A percentile compares a stretch with the other conserved stretches of the same genome.
Conservation (phyloP, 805 yeast genomes). For the Saccharomycodes ludwigii region DNA sequence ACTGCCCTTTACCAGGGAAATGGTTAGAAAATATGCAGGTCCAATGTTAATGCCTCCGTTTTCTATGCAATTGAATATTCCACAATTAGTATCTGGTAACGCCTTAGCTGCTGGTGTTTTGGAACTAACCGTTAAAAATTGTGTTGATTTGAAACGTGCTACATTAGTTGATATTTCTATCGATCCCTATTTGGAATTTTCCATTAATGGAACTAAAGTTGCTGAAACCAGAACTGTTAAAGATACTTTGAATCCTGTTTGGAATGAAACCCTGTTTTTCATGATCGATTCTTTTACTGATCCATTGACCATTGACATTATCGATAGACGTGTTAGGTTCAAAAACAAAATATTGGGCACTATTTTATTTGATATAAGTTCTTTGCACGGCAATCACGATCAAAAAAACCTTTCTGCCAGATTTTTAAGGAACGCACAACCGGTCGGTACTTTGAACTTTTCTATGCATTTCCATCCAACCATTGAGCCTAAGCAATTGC, state of each 20-base stretch:
- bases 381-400: conserved; percentile 37
- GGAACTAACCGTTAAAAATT: conserved; percentile 53
- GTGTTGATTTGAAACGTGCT: conserved; percentile 56
- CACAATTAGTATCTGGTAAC: conserved; percentile 81
- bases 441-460: conserved; percentile 62
- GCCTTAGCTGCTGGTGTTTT: conserved; percentile 82
- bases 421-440: conserved; percentile 70
- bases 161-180: conserved; percentile 64
- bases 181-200: conserved; percentile 79
- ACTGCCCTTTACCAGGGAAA: conserved; percentile 65
- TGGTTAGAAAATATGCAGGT: conserved; percentile 78
- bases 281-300: conserved; percentile 68
- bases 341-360: conserved; percentile 76
- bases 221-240: conserved; percentile 58
- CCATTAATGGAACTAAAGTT: conserved; percentile 20
- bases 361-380: conserved; percentile 59
- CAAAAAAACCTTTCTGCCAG: conserved; percentile 39
- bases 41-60: conserved; percentile 83
- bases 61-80: conserved; percentile 84
- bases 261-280: conserved; percentile 70
- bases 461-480: conserved; percentile 72
- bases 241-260: conserved; percentile 61
- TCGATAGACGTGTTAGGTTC: conserved; percentile 64
- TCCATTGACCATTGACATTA: conserved; percentile 59
- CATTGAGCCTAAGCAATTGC: conserved; percentile 39